phyloP scores from a whole-genome alignment of 345 rosid genomes.

The Nephelium lappaceum region DNA sequence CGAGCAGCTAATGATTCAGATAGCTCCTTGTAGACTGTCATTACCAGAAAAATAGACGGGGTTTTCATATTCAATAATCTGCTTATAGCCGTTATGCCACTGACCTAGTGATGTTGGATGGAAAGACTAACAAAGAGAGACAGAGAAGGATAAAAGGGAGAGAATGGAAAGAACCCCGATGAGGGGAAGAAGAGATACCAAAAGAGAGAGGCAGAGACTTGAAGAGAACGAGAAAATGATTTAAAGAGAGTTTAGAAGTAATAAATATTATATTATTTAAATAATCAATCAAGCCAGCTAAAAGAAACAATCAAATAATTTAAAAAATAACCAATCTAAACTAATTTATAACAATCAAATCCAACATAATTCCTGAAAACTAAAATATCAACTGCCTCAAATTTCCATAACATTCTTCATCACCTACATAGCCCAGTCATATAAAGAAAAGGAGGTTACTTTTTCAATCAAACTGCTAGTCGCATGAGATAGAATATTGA shows the following conservation, averaged over 20 bases:
- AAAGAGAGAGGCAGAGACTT: not conserved
- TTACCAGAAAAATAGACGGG: too few species aligned
- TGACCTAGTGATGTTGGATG: not conserved
- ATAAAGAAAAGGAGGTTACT: not conserved
- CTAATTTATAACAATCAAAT: too few species aligned
- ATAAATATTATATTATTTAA: too few species aligned
- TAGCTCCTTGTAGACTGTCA: not conserved
- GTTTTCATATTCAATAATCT: not conserved
- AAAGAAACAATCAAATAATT: too few species aligned
- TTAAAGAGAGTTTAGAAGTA: not conserved
- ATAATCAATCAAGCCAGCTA: not conserved
- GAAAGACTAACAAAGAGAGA: not conserved
- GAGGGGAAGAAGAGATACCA: not conserved
- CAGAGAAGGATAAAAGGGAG: not conserved
- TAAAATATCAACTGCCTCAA: not conserved
- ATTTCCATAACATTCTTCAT: not conserved
- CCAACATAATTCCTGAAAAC: not conserved
- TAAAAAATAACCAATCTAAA: not conserved
- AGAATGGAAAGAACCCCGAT: not conserved
- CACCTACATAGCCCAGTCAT: constrained; percentile 7
- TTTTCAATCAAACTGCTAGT: constrained; percentile 6
- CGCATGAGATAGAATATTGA: not conserved
- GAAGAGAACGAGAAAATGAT: not conserved
- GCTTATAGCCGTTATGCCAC: not conserved
- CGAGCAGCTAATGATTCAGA: not conserved